Evolutionary conservation across 2,329 filamentous ascomycete species (phyloP), one percentile per base, ranked within the genome.

Genomic region (Stenocarpella maydis): DNA sequence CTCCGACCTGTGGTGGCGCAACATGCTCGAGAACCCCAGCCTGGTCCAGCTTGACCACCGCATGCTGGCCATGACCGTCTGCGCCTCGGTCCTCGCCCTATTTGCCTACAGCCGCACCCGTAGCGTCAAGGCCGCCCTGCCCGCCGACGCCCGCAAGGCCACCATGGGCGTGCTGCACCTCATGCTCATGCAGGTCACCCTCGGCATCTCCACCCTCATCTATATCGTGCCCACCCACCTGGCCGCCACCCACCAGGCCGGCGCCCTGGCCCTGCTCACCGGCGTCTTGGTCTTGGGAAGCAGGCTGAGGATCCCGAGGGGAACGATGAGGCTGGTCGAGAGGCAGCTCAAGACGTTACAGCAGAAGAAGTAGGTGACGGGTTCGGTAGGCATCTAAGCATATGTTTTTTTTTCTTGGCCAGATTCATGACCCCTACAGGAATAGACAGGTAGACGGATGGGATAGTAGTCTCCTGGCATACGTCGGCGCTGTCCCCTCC

Each of bases 1-100:
- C 50, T 91, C 90, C 15, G 97, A 99, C 77, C 84, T 98, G 21
- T 94, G 92, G 90, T 99, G 96, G 96, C 91, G 96, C 77, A 99
- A 99, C 82, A 92, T 97, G 86, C 90, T 98, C 41, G 96, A 98
- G 84, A 99, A 99, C 82, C 97, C 96, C 4, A 95, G 92, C 19
- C 88, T 97, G 31, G 97, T 98, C 2, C 97, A 99, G 82, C 88
- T 99, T 53, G 93, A 99, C 81, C 96, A 99, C 84, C 91, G 97
- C 53, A 93, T 97, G 74, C 86, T 98, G 43, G 97, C 96, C 69
- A 93, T 91, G 55, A 94, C 93, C 19, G 97, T 95, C 1, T 97
- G 97, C 80, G 91, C 89, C 65, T 87, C 92, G 72, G 89, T 98
- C 71, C 83, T 97, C 73, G 86, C 89, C 4, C 86, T 99, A 12